These are phyloP conservation scores for Termitomyces sp. DNA, from an alignment of 768 basidiomycete species.

Conservation along the genomic window DNA sequence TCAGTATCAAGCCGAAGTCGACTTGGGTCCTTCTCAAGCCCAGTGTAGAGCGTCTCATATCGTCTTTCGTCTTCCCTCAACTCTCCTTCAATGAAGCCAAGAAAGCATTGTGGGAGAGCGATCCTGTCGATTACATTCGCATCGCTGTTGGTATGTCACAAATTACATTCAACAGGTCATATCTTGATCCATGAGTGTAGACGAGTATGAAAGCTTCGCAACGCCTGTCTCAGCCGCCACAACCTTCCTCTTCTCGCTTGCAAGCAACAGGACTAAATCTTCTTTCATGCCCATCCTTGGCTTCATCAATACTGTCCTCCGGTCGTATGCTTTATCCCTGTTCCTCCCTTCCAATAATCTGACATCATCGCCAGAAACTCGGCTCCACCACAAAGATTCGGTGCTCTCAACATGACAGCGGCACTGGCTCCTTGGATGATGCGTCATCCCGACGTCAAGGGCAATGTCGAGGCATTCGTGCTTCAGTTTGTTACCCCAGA, in stretches of 20 bases:
- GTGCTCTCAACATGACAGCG: constrained; percentile 79
- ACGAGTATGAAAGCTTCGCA: constrained; percentile 76
- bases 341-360: not conserved
- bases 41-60: constrained; percentile 73
- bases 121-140: constrained; percentile 80
- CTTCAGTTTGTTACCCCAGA: constrained; percentile 69
- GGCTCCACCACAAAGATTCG: constrained; percentile 64
- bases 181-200: constrained; percentile 26
- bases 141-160: constrained; percentile 55
- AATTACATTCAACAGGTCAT: not conserved
- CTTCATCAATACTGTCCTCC: constrained; percentile 71
- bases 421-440: constrained; percentile 75
- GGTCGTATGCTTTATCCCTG: constrained; percentile 39
- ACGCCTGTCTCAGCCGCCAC: constrained; percentile 77
- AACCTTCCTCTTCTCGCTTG: constrained; percentile 72
- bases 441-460: constrained; percentile 76
- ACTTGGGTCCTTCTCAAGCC: constrained; percentile 87
- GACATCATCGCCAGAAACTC: constrained; percentile 25
- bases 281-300: constrained; percentile 76
- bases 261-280: constrained; percentile 74
- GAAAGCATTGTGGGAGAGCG: constrained; percentile 68
- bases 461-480: constrained; percentile 74
- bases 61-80: constrained; percentile 80
- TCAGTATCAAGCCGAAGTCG: constrained; percentile 86
- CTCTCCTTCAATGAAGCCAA: constrained; percentile 70